phyloP scores from a whole-genome alignment of 1,284 basidiomycete species.

The Leucoagaricus sp. region DNA sequence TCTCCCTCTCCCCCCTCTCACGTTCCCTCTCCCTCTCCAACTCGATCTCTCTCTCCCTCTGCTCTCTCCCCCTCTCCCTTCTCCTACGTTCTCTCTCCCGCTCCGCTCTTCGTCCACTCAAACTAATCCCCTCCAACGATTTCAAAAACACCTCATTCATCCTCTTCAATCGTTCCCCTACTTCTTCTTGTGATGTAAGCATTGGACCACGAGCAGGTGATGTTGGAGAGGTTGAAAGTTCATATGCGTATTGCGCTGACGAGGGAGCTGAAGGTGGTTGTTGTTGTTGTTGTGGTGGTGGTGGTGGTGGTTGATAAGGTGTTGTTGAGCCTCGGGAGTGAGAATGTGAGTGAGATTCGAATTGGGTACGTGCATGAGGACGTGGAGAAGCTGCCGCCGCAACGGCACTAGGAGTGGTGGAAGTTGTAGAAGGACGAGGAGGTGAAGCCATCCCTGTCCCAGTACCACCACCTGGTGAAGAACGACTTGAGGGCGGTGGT shows the following conservation, averaged over 20 bases:
- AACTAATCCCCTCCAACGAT: constrained; percentile 54
- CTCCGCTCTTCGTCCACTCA: constrained; percentile 21
- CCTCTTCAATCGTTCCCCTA: constrained; percentile 59
- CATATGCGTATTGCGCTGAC: background rate
- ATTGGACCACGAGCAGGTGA: constrained; percentile 41
- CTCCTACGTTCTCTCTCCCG: constrained; percentile 20
- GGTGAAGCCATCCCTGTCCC: constrained; percentile 4
- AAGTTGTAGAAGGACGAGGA: background rate
- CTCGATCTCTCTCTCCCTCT: constrained; percentile 15
- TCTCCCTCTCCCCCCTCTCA: constrained; percentile 15
- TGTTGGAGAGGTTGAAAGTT: constrained; percentile 20
- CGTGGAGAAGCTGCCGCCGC: too few relatives aligned
- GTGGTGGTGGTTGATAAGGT: constrained; percentile 2
- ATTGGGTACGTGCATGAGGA: too few relatives aligned
- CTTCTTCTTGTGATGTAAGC: constrained; percentile 60
- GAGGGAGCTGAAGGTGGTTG: background rate
- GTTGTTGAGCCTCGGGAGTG: too few relatives aligned
- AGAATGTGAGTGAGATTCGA: too few relatives aligned
- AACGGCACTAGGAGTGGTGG: too few relatives aligned
- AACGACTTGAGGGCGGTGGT: too few relatives aligned
- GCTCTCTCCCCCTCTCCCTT: constrained; percentile 14
- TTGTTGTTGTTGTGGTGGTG: constrained; percentile 2
- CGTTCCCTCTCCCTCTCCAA: constrained; percentile 17
- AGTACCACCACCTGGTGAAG: too few relatives aligned
- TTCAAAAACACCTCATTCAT: constrained; percentile 68